Evolutionary conservation across 2,329 filamentous ascomycete genomes (phyloP), one percentile per base, ranked within the genome.

Genomic region (Fragosphaeria purpurea): DNA sequence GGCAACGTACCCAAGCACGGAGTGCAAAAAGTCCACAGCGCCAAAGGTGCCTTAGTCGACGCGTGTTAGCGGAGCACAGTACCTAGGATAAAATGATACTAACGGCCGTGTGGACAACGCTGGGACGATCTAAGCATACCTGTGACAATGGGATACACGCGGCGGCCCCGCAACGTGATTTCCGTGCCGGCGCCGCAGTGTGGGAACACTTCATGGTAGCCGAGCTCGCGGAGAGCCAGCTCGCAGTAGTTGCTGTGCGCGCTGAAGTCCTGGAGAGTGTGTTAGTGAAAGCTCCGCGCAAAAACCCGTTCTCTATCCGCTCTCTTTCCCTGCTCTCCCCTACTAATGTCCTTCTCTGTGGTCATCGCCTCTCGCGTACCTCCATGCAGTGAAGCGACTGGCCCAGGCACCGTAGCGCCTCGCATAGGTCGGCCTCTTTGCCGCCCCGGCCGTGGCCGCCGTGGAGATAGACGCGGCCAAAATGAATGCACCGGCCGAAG

Each of bases 191-290:
- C 64, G n/a, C 87, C 87, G 48, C 82, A 85, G 61, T 90, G 86
- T 6, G 86, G 70, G 58, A 89, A 91, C 22, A 91, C 81, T 34
- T 79, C 75, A 47, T 70, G 67, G 59, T 80, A 78, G 1, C 85
- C 85, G 54, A 88, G 72, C 62, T 93, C 87, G 33, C 83, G 77
- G 33, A 93, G 73, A 5, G 78, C 83, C 53, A 91, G 75, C 65
- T 93, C 87, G 59, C 82, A 83, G 67, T 91, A 93, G 67, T 91
- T 91, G 62, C 84, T 88, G 66, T 91, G 86, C 1, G 86, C 86
- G 45, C 83, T 82, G 71, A 78, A 93, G 58, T 90, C 77, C 75
- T 59, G 32, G 7, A 6, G 11, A 12, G 5, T 5, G 38, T n/a
- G 38, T 40, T 12, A 40, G 38, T 40, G 11, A 11, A 37, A 11